Evolutionary conservation across 495 filamentous ascomycete species (phyloP), one percentile per base, ranked within the genome.

Genomic region (Daldinia bambusicola): DNA sequence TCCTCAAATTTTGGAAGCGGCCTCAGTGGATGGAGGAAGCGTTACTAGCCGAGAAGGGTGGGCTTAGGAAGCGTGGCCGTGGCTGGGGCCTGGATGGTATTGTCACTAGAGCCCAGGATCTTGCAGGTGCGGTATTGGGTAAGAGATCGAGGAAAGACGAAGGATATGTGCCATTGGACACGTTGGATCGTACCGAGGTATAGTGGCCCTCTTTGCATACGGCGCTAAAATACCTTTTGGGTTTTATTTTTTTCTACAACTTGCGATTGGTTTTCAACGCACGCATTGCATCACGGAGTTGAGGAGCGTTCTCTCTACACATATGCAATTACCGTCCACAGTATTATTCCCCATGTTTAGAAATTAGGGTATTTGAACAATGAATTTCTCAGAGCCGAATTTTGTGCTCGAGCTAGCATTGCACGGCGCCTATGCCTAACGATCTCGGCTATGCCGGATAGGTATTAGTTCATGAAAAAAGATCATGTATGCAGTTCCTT

Each of bases 21-120:
- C 95, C 95, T 2, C 75, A 78, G 10, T 99, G 95, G 95, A 97
- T 98, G 95, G 86, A 91, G 16, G 87, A 91, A 55, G 88, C 88
- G 13, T 81, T 87, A 38, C 78, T 91, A 22, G 89, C 89, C 59
- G 87, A 89, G 66, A 81, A 82, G 60, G 79, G 80, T 38, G 76
- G 75, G 1, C 36, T 84, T 14, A 79, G 75, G 71, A 78, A 72
- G 75, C 78, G 76, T 61, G 80, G 82, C 52, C 79, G 80, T 30
- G 84, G 83, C 50, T 84, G 81, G 81, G 85, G 83, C 22, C 50
- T 82, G 32, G 77, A 81, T 59, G 74, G 78, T 20, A 36, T 85
- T 8, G 76, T 82, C 37, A 78, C 75, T 7, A 71, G 78, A 37
- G 76, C 78, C 13, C 78, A 80, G 50, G 83, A 85, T 63, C 5